Conservation (phyloP, 2,329 filamentous ascomycete genomes). For the Lecanicillium sp. region DNA sequence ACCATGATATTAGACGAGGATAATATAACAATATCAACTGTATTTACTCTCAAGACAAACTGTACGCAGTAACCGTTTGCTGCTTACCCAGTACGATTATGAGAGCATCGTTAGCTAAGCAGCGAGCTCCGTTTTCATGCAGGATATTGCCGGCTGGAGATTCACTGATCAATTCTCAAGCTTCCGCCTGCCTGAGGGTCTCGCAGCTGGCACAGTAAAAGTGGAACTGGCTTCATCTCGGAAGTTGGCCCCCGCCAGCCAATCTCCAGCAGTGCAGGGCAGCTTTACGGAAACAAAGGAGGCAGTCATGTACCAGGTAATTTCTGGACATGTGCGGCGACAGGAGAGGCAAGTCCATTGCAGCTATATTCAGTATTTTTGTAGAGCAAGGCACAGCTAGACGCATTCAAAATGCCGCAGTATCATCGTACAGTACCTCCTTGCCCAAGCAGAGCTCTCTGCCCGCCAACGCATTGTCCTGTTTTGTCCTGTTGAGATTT, state of each 20-base stretch:
- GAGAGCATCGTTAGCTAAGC: too few species aligned
- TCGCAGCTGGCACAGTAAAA: background rate
- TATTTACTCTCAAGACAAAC: too few species aligned
- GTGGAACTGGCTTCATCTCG: slow-evolving; percentile 15
- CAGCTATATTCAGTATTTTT: too few species aligned
- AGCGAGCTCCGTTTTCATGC: too few species aligned
- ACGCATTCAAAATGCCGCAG: background rate
- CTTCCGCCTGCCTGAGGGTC: slow-evolving; percentile 11
- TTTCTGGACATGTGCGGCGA: too few species aligned
- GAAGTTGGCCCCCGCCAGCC: slow-evolving; percentile 9
- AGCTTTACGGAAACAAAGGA: background rate
- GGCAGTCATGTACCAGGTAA: too few species aligned
- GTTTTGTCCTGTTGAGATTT: background rate
- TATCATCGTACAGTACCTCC: background rate
- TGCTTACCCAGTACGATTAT: too few species aligned
- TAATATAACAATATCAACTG: background rate
- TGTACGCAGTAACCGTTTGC: too few species aligned
- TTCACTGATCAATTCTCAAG: background rate
- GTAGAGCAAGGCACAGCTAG: too few species aligned
- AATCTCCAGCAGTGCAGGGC: slow-evolving; percentile 11
- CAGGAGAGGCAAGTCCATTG: background rate
- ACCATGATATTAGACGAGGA: background rate
- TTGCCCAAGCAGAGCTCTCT: background rate
- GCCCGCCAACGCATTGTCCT: background rate
- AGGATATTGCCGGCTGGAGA: too few species aligned